These are phyloP conservation scores for Singerocomus inundabilis DNA, from an alignment of 1,284 basidiomycete species.

Conservation along the genomic window DNA sequence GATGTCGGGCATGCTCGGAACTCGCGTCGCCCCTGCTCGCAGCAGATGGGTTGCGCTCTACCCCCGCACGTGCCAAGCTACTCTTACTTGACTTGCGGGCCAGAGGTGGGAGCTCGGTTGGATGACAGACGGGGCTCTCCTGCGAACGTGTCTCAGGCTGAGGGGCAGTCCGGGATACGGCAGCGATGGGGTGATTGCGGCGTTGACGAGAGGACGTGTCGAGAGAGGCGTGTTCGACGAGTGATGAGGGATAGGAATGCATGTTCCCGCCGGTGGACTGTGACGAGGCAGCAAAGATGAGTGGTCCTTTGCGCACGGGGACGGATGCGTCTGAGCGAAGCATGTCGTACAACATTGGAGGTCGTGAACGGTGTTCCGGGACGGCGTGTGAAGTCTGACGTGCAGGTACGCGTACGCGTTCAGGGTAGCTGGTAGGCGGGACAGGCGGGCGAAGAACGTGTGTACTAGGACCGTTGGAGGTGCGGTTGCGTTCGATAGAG, in stretches of 20 bases:
- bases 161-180: not conserved
- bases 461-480: too few relatives aligned
- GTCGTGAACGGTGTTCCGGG: not conserved
- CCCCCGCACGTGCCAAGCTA: constrained; percentile 5
- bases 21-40: constrained; percentile 9
- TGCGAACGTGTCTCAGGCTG: constrained; percentile 1
- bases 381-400: constrained; percentile 9
- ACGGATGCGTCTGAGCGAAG: constrained; percentile 25
- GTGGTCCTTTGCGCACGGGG: constrained; percentile 38
- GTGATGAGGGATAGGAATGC: constrained; percentile 30
- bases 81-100: constrained; percentile 19
- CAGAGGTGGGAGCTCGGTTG: constrained; percentile 16
- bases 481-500: too few relatives aligned
- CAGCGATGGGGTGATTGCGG: constrained; percentile 6
- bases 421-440: constrained; percentile 25
- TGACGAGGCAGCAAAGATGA: constrained; percentile 41
- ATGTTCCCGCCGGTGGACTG: not conserved
- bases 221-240: constrained; percentile 20
- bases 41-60: constrained; percentile 15
- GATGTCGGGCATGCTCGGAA: constrained; percentile 18
- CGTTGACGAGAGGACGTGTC: constrained; percentile 3
- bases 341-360: constrained; percentile 24
- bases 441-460: too few relatives aligned
- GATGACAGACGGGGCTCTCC: not conserved
- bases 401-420: constrained; percentile 7